phyloP scores from a whole-genome alignment of 2,329 filamentous ascomycete genomes.

The Hypoxylon sp. region DNA sequence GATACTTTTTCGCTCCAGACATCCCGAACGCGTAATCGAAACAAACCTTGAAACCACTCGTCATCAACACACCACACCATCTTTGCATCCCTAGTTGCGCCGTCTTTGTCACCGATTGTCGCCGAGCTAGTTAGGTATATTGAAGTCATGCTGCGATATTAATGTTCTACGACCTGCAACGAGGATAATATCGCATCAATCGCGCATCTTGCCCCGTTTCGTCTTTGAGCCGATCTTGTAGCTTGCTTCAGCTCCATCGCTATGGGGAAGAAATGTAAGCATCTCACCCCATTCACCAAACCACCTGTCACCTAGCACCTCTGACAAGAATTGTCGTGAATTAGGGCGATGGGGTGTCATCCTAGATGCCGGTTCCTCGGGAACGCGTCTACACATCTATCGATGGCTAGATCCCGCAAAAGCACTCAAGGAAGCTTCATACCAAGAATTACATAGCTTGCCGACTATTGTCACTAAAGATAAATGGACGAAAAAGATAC shows the following conservation, averaged over 20 bases:
- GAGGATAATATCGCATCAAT: slow-evolving; percentile 34
- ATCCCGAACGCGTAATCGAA: slow-evolving; percentile 47
- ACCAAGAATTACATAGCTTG: slow-evolving; percentile 74
- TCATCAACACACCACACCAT: slow-evolving; percentile 33
- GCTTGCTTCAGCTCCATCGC: slow-evolving; percentile 31
- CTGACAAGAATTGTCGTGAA: slow-evolving; percentile 20
- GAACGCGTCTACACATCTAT: slow-evolving; percentile 95
- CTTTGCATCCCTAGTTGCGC: slow-evolving; percentile 19
- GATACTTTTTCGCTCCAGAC: slow-evolving; percentile 19
- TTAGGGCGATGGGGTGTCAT: slow-evolving; percentile 88
- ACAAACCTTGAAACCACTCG: slow-evolving; percentile 40
- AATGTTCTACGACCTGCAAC: slow-evolving; percentile 15
- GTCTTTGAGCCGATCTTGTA: slow-evolving; percentile 15
- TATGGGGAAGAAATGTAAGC: slow-evolving; percentile 54
- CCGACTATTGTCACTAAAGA: slow-evolving; percentile 88
- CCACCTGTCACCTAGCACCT: slow-evolving; percentile 6
- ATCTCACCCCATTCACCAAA: background rate
- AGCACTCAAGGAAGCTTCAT: slow-evolving; percentile 73
- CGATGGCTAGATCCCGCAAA: slow-evolving; percentile 85
- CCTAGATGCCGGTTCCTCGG: slow-evolving; percentile 97
- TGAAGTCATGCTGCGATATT: slow-evolving; percentile 39
- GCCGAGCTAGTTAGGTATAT: slow-evolving; percentile 6
- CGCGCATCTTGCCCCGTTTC: slow-evolving; percentile 25
- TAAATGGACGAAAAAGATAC: slow-evolving; percentile 92
- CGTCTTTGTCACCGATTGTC: slow-evolving; percentile 14